Evolutionary conservation across 768 basidiomycete genomes (phyloP).

Genomic region (Polyporus arcularius): DNA sequence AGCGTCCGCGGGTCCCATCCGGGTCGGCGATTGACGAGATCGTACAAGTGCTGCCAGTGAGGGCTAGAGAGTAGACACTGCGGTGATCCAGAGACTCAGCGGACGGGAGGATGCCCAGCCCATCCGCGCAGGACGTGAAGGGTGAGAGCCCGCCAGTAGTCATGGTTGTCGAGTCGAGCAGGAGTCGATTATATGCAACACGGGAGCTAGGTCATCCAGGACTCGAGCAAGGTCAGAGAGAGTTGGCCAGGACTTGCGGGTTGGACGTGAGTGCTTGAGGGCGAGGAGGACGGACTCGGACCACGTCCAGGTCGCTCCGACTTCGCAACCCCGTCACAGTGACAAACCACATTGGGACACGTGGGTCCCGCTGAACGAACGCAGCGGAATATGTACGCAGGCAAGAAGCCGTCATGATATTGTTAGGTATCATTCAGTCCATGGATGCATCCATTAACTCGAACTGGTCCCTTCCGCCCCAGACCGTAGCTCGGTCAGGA

Average conservation of each 20-base stretch:
- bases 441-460: not conserved
- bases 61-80: not conserved
- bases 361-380: not conserved
- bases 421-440: not conserved
- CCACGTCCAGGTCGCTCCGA: not conserved
- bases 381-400: not conserved
- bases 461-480: conserved; percentile 16
- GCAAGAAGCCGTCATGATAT: no score
- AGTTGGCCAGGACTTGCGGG: no score
- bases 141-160: conserved; percentile 10
- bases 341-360: not conserved
- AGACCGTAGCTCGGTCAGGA: conserved; percentile 9
- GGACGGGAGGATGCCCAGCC: conserved; percentile 9
- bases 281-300: not conserved
- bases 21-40: conserved; percentile 4
- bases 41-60: conserved; percentile 9
- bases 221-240: no score
- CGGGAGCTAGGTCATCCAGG: not conserved
- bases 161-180: not conserved
- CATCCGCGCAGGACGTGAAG: conserved; percentile 9
- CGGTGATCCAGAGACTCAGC: conserved; percentile 9
- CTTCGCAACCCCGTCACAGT: conserved; percentile 6
- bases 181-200: not conserved
- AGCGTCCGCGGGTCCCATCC: not conserved
- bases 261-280: no score